Percentiles rank a stretch among this genome's conserved stretches.
These are phyloP conservation scores for Nitzschia inconspicua DNA, from an alignment of 108 stramenopile genomes.

Conservation along the genomic window DNA sequence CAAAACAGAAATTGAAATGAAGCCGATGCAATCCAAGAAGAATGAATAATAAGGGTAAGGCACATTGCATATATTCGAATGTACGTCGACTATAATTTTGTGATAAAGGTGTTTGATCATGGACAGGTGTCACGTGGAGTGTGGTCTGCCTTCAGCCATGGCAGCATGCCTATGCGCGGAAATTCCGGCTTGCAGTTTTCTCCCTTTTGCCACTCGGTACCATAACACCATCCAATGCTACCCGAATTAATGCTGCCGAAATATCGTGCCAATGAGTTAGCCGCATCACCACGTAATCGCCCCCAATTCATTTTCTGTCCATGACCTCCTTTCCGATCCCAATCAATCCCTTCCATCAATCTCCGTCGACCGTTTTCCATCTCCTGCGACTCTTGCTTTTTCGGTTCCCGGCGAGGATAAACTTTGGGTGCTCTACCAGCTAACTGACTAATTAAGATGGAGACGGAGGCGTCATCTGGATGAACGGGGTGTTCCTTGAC, in stretches of 20 bases:
- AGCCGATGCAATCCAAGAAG: neutral
- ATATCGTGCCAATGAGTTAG: constrained; percentile 75
- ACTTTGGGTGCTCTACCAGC: constrained; percentile 66
- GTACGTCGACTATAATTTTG: too few species aligned
- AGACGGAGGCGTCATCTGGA: constrained; percentile 89
- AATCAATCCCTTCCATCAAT: constrained; percentile 38
- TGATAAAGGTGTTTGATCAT: too few species aligned
- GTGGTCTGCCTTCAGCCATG: constrained; percentile 48
- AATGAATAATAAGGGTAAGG: constrained; percentile 3
- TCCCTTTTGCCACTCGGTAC: constrained; percentile 48
- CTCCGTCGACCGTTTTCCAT: neutral
- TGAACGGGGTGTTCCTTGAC: constrained; percentile 69
- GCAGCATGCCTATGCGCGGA: constrained; percentile 40
- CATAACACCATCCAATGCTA: constrained; percentile 83
- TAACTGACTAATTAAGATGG: constrained; percentile 73
- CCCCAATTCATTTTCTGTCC: constrained; percentile 66
- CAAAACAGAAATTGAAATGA: neutral
- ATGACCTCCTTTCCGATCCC: constrained; percentile 27
- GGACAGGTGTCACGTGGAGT: constrained; percentile 34
- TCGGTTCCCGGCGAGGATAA: neutral
- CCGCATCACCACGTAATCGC: constrained; percentile 60
- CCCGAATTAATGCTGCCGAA: constrained; percentile 83
- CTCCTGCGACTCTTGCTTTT: neutral
- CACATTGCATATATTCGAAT: too few species aligned
- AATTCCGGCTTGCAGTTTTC: constrained; percentile 40